Conservation (phyloP, 805 yeast genomes). For the Lipomyces sp. region DNA sequence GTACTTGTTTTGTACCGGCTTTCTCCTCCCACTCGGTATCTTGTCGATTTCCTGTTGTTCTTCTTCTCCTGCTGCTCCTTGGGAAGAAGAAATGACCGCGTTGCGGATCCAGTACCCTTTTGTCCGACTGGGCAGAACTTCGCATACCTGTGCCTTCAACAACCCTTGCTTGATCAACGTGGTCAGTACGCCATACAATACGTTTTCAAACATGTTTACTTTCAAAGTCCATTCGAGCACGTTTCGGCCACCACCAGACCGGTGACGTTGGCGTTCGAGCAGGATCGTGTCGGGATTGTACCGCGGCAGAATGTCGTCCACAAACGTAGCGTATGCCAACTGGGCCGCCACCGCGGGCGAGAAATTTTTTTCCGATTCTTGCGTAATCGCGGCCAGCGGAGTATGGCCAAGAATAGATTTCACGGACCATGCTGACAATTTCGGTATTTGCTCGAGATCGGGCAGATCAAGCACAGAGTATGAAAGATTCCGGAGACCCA, state of each 20-base stretch:
- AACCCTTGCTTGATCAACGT: slow-evolving; percentile 7
- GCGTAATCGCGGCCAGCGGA: neutral
- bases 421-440: slow-evolving; percentile 19
- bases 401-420: slow-evolving; percentile 2
- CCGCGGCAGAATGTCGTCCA: slow-evolving; percentile 19
- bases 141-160: neutral
- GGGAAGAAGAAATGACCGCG: neutral
- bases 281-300: slow-evolving; percentile 49
- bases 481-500: slow-evolving; percentile 26
- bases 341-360: slow-evolving; percentile 19
- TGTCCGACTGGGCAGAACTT: slow-evolving; percentile 12
- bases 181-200: slow-evolving; percentile 43
- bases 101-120: slow-evolving; percentile 19
- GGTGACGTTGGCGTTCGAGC: slow-evolving; percentile 57
- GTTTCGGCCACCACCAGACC: slow-evolving; percentile 51
- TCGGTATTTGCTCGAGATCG: neutral
- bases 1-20: slow-evolving; percentile 1
- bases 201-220: slow-evolving; percentile 55
- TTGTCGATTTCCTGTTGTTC: neutral
- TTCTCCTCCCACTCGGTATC: neutral
- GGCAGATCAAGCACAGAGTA: slow-evolving; percentile 20
- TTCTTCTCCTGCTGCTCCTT: no score
- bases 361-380: neutral
- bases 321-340: slow-evolving; percentile 21
- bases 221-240: slow-evolving; percentile 57